A percentile compares a stretch with the other conserved stretches of the same genome.
Conservation (phyloP, 768 basidiomycete species). For the Suillus subluteus region DNA sequence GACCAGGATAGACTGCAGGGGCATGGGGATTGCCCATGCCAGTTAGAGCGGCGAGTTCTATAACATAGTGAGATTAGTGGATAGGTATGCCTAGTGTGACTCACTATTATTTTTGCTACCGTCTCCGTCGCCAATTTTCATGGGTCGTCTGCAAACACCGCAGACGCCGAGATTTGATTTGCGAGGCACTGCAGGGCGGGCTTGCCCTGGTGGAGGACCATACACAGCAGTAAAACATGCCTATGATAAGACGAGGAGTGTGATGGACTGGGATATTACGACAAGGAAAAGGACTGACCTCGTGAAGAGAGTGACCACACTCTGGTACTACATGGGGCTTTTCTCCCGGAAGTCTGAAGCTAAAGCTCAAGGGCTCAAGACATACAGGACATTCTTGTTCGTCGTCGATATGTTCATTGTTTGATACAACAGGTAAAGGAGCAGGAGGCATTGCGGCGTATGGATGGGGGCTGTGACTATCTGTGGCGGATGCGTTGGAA, state of each 20-base stretch:
- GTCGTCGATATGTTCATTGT: constrained; percentile 63
- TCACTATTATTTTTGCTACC: constrained; percentile 86
- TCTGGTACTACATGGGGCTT: constrained; percentile 97
- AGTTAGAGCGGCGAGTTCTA: constrained; percentile 93
- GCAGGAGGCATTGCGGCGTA: constrained; percentile 65
- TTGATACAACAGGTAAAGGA: constrained; percentile 75
- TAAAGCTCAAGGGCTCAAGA: constrained; percentile 91
- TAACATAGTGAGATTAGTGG: constrained; percentile 13
- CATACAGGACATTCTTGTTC: constrained; percentile 97
- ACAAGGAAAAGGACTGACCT: constrained; percentile 50
- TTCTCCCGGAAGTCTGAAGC: constrained; percentile 92
- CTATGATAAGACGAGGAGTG: constrained; percentile 40
- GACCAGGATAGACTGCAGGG: constrained; percentile 66
- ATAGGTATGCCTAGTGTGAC: constrained; percentile 23
- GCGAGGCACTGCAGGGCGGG: constrained; percentile 56
- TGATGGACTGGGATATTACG: neutral
- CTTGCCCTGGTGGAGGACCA: constrained; percentile 74
- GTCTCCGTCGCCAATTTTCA: constrained; percentile 93
- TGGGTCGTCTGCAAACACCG: constrained; percentile 94
- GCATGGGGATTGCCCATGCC: constrained; percentile 76
- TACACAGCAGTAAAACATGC: constrained; percentile 98
- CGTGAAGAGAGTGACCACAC: constrained; percentile 97
- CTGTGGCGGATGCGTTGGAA: constrained; percentile 42
- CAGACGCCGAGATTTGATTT: constrained; percentile 91
- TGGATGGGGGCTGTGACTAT: constrained; percentile 48